Base-by-base conservation (phyloP, 2,329 filamentous ascomycete species). In the Beauveria pseudobassiana region DNA sequence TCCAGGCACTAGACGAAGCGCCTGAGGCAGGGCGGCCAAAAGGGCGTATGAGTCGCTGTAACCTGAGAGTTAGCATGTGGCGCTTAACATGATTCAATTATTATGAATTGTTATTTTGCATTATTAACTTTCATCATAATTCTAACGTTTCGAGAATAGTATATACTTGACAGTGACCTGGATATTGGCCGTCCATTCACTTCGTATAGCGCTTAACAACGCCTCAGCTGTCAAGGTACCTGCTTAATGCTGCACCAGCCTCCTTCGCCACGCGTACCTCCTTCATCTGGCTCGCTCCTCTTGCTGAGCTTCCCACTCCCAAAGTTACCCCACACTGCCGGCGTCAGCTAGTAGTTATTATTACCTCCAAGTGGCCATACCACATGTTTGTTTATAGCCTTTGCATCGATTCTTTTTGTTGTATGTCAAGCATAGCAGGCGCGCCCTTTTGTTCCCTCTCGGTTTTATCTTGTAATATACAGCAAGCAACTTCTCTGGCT, bases 281-380 rank as follows among this genome's bases (percentile, higher is more conserved):
- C 8, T 51, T 46, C 20, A 22, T 22, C 51, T 42, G 51, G 22
- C 34, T 42, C 18, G 40, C 46, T 38, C 56, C 45, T 22, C 56
- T 16, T 8, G 40, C 49, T 40, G 34, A 22, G 30, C 46, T 52
- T 43, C 57, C 20, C 28, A 3, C 12, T 20, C 46, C 22, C 10
- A 18, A 43, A 52, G 45, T 60, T 40, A 60, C 58, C 58, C 58
- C 58, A 60, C 58, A 60, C 40, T 60, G 26, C 50, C 28, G 12
- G 14, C 34, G 42, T 60, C 58, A 60, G 58, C 50, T 54, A 48
- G 26, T 28, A 24, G 16, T 26, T 28, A 18, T 24, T 20, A 53
- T 60, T 48, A 48, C 42, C 58, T 40, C 58, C 49, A 60, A 40
- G n/a, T 60, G 58, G 58, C 50, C 58, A 12, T 60, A 46, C 49